Evolutionary conservation across 768 basidiomycete genomes (phyloP).

Genomic region (Pleurotus pulmonarius): DNA sequence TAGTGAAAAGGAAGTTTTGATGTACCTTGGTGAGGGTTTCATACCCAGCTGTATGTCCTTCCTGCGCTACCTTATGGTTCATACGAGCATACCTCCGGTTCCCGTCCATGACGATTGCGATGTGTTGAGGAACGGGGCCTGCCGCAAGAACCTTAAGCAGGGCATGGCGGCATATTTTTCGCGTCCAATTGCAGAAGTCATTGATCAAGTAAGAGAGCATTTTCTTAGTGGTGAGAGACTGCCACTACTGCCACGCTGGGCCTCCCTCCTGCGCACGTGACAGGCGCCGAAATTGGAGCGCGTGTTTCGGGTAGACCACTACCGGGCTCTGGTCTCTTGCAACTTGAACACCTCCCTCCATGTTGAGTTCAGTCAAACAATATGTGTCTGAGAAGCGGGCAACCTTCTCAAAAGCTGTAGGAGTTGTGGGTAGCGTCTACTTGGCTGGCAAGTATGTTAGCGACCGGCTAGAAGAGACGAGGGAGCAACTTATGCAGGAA

Average conservation of each 20-base stretch:
- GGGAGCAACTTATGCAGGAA: slow-evolving; percentile 57
- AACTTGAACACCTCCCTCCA: slow-evolving; percentile 12
- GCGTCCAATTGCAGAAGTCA: slow-evolving; percentile 23
- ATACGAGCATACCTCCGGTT: slow-evolving; percentile 86
- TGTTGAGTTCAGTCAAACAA: slow-evolving; percentile 40
- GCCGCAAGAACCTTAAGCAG: slow-evolving; percentile 67
- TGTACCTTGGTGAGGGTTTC: slow-evolving; percentile 72
- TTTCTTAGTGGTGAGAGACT: too few species aligned
- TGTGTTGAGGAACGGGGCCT: slow-evolving; percentile 85
- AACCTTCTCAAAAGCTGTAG: slow-evolving; percentile 44
- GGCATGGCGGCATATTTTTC: slow-evolving; percentile 34
- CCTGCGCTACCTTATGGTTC: slow-evolving; percentile 55
- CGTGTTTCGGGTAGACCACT: too few species aligned
- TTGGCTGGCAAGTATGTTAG: slow-evolving; percentile 55
- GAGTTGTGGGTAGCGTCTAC: slow-evolving; percentile 59
- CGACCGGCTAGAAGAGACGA: slow-evolving; percentile 62
- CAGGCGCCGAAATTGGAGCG: too few species aligned
- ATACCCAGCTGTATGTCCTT: slow-evolving; percentile 88
- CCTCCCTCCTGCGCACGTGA: too few species aligned
- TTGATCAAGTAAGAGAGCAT: neutral
- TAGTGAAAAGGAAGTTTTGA: slow-evolving; percentile 6
- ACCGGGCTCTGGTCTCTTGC: too few species aligned
- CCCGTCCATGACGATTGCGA: slow-evolving; percentile 97
- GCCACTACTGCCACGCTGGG: too few species aligned
- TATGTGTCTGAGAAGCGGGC: slow-evolving; percentile 48